phyloP scores from a whole-genome alignment of 2,329 filamentous ascomycete species.

The Ophiosphaerella herpotricha region DNA sequence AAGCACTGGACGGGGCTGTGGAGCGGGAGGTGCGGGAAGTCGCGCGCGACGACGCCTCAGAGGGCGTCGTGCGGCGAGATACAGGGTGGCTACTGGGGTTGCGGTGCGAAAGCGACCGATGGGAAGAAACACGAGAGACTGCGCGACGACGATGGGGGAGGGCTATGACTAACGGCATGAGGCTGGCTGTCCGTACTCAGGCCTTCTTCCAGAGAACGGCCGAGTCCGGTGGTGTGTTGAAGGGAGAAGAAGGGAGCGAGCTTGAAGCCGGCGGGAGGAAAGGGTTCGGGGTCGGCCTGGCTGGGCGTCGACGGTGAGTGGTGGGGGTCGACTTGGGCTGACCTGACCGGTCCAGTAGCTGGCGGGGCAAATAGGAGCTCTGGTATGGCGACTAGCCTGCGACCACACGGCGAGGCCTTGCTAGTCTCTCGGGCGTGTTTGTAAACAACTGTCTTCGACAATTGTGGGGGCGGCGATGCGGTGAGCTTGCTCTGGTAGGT shows the following conservation, averaged over 20 bases:
- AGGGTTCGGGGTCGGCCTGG: conserved; percentile 10
- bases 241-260: conserved; percentile 8
- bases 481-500: not conserved
- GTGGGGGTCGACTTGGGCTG: conserved; percentile 13
- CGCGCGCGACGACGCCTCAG: conserved; percentile 16
- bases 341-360: conserved; percentile 17
- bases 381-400: not conserved
- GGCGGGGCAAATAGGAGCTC: conserved; percentile 4
- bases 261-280: conserved; percentile 13
- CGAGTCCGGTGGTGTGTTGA: conserved; percentile 40
- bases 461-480: not conserved
- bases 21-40: conserved; percentile 26
- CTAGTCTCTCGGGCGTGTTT: conserved; percentile 3
- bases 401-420: not conserved
- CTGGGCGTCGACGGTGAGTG: conserved; percentile 6
- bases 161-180: conserved; percentile 51
- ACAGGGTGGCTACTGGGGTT: conserved; percentile 5
- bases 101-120: conserved; percentile 38
- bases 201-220: conserved; percentile 48
- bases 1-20: conserved; percentile 7
- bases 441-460: conserved; percentile 5
- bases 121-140: conserved; percentile 23
- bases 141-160: conserved; percentile 40
- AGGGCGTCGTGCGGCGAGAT: conserved; percentile 24
- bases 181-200: conserved; percentile 42